Conservation (phyloP, 2,329 filamentous ascomycete species). For the Claviceps fusiformis region DNA sequence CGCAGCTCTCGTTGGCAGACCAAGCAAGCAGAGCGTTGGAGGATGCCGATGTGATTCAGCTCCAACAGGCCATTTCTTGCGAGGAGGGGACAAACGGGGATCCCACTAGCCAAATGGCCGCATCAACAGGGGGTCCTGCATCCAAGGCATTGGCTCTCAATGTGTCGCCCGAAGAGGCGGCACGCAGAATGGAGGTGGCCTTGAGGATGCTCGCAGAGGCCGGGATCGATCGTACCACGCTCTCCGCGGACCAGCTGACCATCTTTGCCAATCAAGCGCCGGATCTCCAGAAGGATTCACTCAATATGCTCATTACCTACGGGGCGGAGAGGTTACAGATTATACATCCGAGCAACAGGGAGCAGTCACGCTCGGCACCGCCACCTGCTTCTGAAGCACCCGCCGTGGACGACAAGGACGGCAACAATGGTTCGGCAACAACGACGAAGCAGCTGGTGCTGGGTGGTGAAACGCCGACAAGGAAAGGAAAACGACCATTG, state of each 20-base stretch:
- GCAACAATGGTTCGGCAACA: constrained; percentile 11
- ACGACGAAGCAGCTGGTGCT: constrained; percentile 20
- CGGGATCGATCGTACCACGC: constrained; percentile 36
- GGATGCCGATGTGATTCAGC: constrained; percentile 3
- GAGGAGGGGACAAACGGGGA: background rate
- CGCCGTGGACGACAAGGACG: constrained; percentile 8
- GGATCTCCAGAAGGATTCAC: constrained; percentile 37
- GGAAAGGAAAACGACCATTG: constrained; percentile 10
- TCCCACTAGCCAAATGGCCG: background rate
- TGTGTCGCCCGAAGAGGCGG: constrained; percentile 30
- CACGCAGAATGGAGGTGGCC: constrained; percentile 35
- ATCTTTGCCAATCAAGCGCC: constrained; percentile 49
- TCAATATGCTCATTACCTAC: constrained; percentile 42
- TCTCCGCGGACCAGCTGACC: constrained; percentile 41
- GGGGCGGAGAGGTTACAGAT: constrained; percentile 44
- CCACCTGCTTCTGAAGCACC: constrained; percentile 12
- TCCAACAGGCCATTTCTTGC: background rate
- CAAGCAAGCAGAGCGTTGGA: constrained; percentile 4
- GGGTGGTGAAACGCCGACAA: constrained; percentile 4
- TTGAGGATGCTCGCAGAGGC: constrained; percentile 30
- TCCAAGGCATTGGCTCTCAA: constrained; percentile 17
- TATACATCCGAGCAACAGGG: constrained; percentile 34
- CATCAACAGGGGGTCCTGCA: constrained; percentile 7
- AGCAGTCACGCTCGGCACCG: constrained; percentile 16
- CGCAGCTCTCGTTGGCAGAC: constrained; percentile 3